phyloP scores from a whole-genome alignment of 1,284 basidiomycete genomes.

The Malassezia nana region DNA sequence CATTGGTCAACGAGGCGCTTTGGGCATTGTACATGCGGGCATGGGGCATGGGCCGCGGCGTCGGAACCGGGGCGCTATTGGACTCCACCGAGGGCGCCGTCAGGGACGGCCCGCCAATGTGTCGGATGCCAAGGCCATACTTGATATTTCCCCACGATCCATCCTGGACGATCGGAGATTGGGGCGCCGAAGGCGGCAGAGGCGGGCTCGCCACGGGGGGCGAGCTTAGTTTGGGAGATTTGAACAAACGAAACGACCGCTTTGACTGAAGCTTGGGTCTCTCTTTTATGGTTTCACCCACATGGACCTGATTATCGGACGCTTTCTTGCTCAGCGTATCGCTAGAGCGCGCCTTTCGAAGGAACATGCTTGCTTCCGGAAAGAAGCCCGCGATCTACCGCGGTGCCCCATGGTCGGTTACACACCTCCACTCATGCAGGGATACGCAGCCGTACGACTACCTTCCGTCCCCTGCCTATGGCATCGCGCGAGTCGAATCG shows the following conservation, averaged over 20 bases:
- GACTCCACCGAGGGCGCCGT: not conserved
- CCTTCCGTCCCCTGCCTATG: not conserved
- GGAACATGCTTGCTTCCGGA: conserved; percentile 4
- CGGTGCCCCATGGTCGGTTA: not conserved
- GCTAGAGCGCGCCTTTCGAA: conserved; percentile 15
- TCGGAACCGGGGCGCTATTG: not conserved
- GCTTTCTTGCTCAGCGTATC: conserved; percentile 2
- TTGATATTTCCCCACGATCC: no score
- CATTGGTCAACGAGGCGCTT: not conserved
- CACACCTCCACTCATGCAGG: conserved; percentile 11
- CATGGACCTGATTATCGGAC: not conserved
- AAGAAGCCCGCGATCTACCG: not conserved
- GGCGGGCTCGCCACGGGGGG: not conserved
- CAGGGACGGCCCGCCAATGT: not conserved
- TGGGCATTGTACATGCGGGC: conserved; percentile 7
- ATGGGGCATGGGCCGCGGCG: not conserved
- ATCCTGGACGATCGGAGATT: not conserved
- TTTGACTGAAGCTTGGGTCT: not conserved
- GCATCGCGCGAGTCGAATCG: not conserved
- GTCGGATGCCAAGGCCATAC: conserved; percentile 6
- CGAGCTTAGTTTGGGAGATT: not conserved
- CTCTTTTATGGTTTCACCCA: not conserved
- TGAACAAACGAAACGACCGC: conserved; percentile 12
- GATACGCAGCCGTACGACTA: not conserved
- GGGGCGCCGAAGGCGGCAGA: not conserved